Evolutionary conservation across 2,329 filamentous ascomycete species (phyloP), one percentile per base, ranked within the genome.

Genomic region (Fusarium coicis): DNA sequence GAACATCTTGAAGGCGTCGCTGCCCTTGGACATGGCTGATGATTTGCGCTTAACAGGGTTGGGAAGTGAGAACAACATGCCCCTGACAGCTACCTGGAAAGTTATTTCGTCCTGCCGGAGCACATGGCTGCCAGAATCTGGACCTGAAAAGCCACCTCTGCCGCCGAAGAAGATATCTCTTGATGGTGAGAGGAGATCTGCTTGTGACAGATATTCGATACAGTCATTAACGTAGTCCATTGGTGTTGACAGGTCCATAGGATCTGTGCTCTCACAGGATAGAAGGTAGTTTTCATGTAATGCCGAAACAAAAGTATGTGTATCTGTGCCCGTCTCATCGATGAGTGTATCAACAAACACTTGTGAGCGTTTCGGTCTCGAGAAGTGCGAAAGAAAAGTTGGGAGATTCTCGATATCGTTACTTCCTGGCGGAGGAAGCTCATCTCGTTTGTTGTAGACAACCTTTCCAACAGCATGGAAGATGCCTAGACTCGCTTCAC

Each of bases 381-480:
- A 86, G 72, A 87, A 82, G 16, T 89, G 85, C 7, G 86, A 84
- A 40, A 93, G 80, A 79, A 90, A 88, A n/a, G 81, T 76, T 10
- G 92, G 92, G 23, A 94, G 83, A 30, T 81, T 81, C 75, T 92
- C 90, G 23, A 82, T 81, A 6, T 81, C 79, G 37, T 85, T 82
- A 14, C 79, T 79, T 11, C 79, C 79, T 14, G 80, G 75, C 18
- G 86, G 82, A 8, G 82, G 81, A 50, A 69, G 80, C 34, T 92
- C 90, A 28, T 93, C 88, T 50, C 96, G 89, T 80, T 98, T 99
- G 84, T 99, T 99, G 84, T 98, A 97, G 2, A 98, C 92, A 5
- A 99, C 93, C 80, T 96, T 98, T 7, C 96, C 96, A 18, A 98
- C 93, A 1, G 96, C 95, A 80, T 99, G 96, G 79, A 99, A 99